These are phyloP conservation scores for Neurospora africana DNA, from an alignment of 495 filamentous ascomycete species.

Conservation along the genomic window DNA sequence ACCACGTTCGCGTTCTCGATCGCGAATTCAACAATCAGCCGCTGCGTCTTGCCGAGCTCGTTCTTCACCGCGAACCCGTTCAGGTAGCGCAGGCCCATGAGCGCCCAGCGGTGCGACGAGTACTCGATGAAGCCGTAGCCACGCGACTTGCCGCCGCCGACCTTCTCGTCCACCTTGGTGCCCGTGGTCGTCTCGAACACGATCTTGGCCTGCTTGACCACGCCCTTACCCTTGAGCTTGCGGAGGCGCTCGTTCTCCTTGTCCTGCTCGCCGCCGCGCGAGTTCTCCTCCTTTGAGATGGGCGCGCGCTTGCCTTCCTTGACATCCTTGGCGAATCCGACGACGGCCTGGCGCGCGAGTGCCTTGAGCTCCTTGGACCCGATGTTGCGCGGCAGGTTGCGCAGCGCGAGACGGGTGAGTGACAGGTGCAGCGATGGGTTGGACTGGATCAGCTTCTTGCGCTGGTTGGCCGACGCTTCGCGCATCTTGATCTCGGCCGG, in stretches of 20 bases:
- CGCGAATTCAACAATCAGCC: conserved; percentile 92
- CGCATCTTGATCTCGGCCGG: conserved; percentile 77
- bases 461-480: conserved; percentile 77
- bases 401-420: conserved; percentile 84
- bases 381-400: conserved; percentile 79
- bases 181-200: conserved; percentile 81
- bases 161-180: conserved; percentile 59
- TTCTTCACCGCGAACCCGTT: conserved; percentile 67
- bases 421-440: conserved; percentile 86
- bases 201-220: conserved; percentile 92
- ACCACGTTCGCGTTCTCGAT: conserved; percentile 98
- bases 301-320: conserved; percentile 59
- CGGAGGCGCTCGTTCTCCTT: conserved; percentile 62
- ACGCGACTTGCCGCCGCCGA: conserved; percentile 64
- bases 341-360: conserved; percentile 78
- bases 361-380: conserved; percentile 85
- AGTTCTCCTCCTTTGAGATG: conserved; percentile 77
- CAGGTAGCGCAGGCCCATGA: conserved; percentile 91
- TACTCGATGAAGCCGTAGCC: conserved; percentile 99
- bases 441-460: conserved; percentile 76
- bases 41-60: conserved; percentile 37
- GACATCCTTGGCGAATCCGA: conserved; percentile 87
- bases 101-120: conserved; percentile 79
- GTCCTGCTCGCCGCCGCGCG: conserved; percentile 70
- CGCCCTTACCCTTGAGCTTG: conserved; percentile 75